Evolutionary conservation across 192 early-diverging fungal genomes (phyloP), one percentile per base, ranked within the genome.

Genomic region (Linnemannia hyalina): DNA sequence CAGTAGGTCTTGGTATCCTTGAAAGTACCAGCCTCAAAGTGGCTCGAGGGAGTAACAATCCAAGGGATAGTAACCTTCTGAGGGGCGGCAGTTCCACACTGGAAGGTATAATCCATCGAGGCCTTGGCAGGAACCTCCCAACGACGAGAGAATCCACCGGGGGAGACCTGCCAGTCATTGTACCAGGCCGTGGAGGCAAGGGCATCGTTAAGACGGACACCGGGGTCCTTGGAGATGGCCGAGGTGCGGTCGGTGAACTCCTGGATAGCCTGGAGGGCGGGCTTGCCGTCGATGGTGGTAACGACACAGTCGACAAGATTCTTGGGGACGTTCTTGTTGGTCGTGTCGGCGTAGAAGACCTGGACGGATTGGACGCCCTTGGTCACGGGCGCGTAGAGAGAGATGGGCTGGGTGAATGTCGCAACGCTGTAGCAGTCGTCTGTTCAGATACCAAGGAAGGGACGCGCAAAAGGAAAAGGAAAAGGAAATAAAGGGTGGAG

Each of bases 131-230:
- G 88, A 18, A 89, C 70, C 38, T 85, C 77, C 69, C 77, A 80
- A 40, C 88, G 88, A 44, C 68, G 54, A 6, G 80, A 69, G 72
- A 85, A 89, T 2, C 80, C 80, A 46, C 82, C 88, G 22, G 82
- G 80, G 18, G 71, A 63, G 74, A 81, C 60, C 15, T 65, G 26
- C 84, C 84, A 86, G 2, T 86, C 84, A 6, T 80, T 70, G 80
- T 86, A 86, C 84, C 84, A 86, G 36, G 84, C 80, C 15, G 83
- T 81, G 36, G 73, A 73, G 70, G 88, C 82, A 16, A 89, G 73
- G 72, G 88, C 88, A 60, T 85, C 77, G 68, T 89, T 89, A 3
- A 89, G 83, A 74, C 88, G 82, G 44, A 89, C 88, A 79, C 88
- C 88, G 29, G 80, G 82, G 52, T 89, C 88, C 78, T 89, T 89